A percentile compares a stretch with the other conserved stretches of the same genome.
These are phyloP conservation scores for Dactylellina parvicollis DNA, from an alignment of 2,329 filamentous ascomycete genomes.

Conservation along the genomic window DNA sequence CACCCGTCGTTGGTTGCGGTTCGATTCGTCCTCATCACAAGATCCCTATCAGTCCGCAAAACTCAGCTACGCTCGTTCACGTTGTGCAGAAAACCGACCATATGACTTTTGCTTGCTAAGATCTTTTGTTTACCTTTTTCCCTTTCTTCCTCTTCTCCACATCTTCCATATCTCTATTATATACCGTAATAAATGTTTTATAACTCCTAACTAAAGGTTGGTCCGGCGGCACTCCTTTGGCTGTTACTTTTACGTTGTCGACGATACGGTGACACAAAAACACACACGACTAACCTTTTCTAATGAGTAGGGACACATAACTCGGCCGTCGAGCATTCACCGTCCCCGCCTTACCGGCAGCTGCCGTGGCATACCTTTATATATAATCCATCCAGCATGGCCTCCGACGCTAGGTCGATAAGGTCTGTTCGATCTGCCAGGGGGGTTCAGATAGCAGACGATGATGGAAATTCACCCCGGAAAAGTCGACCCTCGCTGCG, in stretches of 20 bases:
- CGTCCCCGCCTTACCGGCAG: conserved; percentile 1
- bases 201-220: conserved; percentile 10
- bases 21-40: conserved; percentile 32
- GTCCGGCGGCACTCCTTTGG: not conserved
- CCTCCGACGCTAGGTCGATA: conserved; percentile 43
- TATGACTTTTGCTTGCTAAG: conserved; percentile 47
- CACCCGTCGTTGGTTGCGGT: conserved; percentile 27
- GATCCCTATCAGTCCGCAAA: conserved; percentile 19
- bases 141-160: not conserved
- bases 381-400: conserved; percentile 34
- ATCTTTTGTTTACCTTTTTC: conserved; percentile 1
- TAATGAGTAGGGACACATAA: conserved; percentile 14
- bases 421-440: conserved; percentile 18
- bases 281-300: conserved; percentile 5
- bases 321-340: not conserved
- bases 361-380: not conserved
- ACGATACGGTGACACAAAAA: too few species aligned
- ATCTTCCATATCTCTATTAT: not conserved
- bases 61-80: conserved; percentile 20
- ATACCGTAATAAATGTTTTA: conserved; percentile 22
- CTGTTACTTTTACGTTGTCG: too few species aligned
- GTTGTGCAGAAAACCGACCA: not conserved
- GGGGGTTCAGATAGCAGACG: conserved; percentile 34
- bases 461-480: conserved; percentile 12
- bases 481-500: conserved; percentile 47